Evolutionary conservation across 805 yeast genomes (phyloP).

Genomic region (Candida vaughaniae): DNA sequence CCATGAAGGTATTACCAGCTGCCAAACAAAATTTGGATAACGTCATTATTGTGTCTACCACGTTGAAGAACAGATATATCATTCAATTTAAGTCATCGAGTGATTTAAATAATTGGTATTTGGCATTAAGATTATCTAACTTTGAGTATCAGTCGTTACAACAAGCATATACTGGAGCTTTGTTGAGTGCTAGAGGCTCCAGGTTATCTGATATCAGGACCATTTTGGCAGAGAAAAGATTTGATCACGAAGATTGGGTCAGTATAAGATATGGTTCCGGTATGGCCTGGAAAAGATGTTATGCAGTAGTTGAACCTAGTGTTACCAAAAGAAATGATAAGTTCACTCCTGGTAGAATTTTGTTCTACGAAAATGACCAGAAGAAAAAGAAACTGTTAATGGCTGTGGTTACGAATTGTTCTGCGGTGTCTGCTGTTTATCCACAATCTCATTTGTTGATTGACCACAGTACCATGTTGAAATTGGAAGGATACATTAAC

Average conservation of each 20-base stretch:
- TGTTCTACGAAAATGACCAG: slow-evolving; percentile 82
- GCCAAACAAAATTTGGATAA: slow-evolving; percentile 64
- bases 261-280: slow-evolving; percentile 94
- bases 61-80: slow-evolving; percentile 83
- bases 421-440: slow-evolving; percentile 83
- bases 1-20: slow-evolving; percentile 64
- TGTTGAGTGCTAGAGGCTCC: slow-evolving; percentile 88
- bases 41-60: slow-evolving; percentile 87
- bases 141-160: slow-evolving; percentile 83
- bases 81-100: slow-evolving; percentile 71
- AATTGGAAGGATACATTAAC: slow-evolving; percentile 77
- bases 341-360: slow-evolving; percentile 60
- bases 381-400: slow-evolving; percentile 67
- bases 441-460: slow-evolving; percentile 82
- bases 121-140: slow-evolving; percentile 76
- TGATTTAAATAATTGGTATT: slow-evolving; percentile 72
- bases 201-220: slow-evolving; percentile 83
- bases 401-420: slow-evolving; percentile 73
- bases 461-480: slow-evolving; percentile 84
- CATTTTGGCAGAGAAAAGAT: slow-evolving; percentile 79
- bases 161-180: slow-evolving; percentile 95
- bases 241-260: slow-evolving; percentile 90
- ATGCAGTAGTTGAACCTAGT: slow-evolving; percentile 82
- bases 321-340: slow-evolving; percentile 42
- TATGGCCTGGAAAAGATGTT: slow-evolving; percentile 96